Percentiles rank a stretch among this genome's conserved stretches.
Conservation (phyloP, 305 asterid genomes). For the Plantago rigida region DNA sequence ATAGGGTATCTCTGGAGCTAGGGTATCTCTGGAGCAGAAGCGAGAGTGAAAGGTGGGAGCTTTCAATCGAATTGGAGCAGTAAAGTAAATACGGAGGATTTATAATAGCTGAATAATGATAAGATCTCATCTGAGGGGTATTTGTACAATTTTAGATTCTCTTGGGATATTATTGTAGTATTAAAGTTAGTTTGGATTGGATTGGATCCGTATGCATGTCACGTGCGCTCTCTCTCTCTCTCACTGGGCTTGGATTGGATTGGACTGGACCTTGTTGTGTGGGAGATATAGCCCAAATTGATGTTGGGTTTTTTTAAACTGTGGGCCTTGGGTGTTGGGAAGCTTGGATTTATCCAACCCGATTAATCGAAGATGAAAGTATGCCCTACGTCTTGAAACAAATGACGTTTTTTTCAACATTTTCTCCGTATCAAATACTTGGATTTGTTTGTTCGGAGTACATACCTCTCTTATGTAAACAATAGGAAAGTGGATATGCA, state of each 20-base stretch:
- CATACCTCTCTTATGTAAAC: no score
- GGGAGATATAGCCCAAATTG: no score
- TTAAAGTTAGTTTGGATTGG: not conserved
- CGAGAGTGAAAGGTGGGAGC: not conserved
- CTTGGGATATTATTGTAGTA: not conserved
- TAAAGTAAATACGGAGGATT: not conserved
- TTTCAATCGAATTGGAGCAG: not conserved
- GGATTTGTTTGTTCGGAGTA: no score
- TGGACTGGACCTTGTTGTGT: not conserved
- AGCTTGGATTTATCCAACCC: no score
- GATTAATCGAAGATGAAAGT: no score
- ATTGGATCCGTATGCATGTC: not conserved
- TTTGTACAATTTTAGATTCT: not conserved
- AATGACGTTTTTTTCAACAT: no score
- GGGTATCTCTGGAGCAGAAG: not conserved
- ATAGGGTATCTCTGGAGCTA: not conserved
- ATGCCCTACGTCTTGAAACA: no score
- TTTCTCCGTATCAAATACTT: no score
- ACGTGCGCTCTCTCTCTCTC: not conserved
- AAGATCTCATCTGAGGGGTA: not conserved
- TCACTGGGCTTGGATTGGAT: not conserved
- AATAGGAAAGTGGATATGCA: no score
- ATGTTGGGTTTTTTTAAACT: no score
- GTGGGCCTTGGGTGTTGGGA: no score
- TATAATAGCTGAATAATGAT: not conserved